Evolutionary conservation across 176 grass and related monocot genomes (phyloP).

Genomic region (Ananas comosus): DNA sequence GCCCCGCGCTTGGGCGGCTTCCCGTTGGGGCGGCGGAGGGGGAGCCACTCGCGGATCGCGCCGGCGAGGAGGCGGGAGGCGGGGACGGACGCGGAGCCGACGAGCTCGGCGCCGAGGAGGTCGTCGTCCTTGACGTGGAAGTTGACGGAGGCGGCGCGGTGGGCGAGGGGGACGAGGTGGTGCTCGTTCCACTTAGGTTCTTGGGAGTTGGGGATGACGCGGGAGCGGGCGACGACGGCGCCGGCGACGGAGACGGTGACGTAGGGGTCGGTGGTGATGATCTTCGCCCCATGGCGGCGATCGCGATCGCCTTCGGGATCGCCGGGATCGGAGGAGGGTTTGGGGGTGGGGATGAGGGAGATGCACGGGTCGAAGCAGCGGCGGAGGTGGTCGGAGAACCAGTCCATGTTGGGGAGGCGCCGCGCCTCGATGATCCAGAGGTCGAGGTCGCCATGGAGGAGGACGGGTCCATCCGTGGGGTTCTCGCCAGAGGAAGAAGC

Average conservation of each 20-base stretch:
- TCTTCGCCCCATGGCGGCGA: slow-evolving; percentile 21
- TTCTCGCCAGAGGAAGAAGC: slow-evolving; percentile 21
- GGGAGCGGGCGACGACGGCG: slow-evolving; percentile 71
- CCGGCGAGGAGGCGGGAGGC: slow-evolving; percentile 15
- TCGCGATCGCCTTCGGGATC: neutral
- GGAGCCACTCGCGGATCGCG: slow-evolving; percentile 46
- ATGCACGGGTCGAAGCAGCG: slow-evolving; percentile 48
- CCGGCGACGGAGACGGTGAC: slow-evolving; percentile 64
- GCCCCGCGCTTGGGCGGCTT: slow-evolving; percentile 53
- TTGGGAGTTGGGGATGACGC: slow-evolving; percentile 71
- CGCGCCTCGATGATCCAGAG: slow-evolving; percentile 71
- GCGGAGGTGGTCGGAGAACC: slow-evolving; percentile 72
- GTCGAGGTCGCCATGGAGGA: slow-evolving; percentile 83
- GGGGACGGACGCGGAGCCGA: slow-evolving; percentile 53
- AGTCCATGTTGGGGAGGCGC: slow-evolving; percentile 90
- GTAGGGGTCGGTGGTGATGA: slow-evolving; percentile 95
- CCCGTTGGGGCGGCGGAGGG: slow-evolving; percentile 37
- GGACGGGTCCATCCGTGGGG: slow-evolving; percentile 31
- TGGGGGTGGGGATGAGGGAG: slow-evolving; percentile 19
- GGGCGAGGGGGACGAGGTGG: slow-evolving; percentile 71
- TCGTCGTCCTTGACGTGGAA: slow-evolving; percentile 96
- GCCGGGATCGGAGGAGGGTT: neutral
- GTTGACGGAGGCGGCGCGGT: slow-evolving; percentile 39
- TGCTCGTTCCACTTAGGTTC: slow-evolving; percentile 62
- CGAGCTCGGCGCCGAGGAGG: slow-evolving; percentile 69